Conservation (phyloP, 495 filamentous ascomycete genomes). For the Penicillium angulare region DNA sequence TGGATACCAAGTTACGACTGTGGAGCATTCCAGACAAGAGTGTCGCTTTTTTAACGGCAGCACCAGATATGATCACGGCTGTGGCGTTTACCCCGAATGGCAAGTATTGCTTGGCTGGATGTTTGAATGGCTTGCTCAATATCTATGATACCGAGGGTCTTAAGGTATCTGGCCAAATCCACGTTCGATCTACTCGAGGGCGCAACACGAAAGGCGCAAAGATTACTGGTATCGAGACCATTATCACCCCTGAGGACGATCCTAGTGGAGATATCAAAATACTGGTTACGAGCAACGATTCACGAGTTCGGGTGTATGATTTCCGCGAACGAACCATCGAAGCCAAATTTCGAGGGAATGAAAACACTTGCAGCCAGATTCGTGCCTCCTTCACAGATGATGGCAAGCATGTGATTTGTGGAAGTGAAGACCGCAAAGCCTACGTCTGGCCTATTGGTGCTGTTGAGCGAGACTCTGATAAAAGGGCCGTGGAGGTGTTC, state of each 20-base stretch:
- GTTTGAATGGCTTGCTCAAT: constrained; percentile 78
- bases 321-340: constrained; percentile 79
- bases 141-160: constrained; percentile 96
- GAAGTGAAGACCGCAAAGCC: constrained; percentile 84
- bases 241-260: constrained; percentile 56
- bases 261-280: constrained; percentile 76
- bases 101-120: constrained; percentile 83
- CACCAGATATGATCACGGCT: constrained; percentile 88
- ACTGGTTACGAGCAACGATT: constrained; percentile 93
- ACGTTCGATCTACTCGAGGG: constrained; percentile 84
- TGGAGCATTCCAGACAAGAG: constrained; percentile 98
- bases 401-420: constrained; percentile 83
- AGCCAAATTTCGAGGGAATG: constrained; percentile 88
- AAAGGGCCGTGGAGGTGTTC: constrained; percentile 79
- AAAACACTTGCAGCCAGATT: constrained; percentile 91
- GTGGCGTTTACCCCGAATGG: constrained; percentile 94
- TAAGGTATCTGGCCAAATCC: constrained; percentile 78
- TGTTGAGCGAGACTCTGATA: constrained; percentile 68
- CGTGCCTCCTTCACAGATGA: constrained; percentile 87
- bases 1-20: constrained; percentile 87
- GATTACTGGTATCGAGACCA: constrained; percentile 91
- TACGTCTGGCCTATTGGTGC: constrained; percentile 81
- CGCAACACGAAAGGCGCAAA: constrained; percentile 96
- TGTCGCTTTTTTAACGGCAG: constrained; percentile 79
- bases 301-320: constrained; percentile 87